phyloP scores from a whole-genome alignment of 2,329 filamentous ascomycete genomes.

The Rhytidhysteron rufulum region DNA sequence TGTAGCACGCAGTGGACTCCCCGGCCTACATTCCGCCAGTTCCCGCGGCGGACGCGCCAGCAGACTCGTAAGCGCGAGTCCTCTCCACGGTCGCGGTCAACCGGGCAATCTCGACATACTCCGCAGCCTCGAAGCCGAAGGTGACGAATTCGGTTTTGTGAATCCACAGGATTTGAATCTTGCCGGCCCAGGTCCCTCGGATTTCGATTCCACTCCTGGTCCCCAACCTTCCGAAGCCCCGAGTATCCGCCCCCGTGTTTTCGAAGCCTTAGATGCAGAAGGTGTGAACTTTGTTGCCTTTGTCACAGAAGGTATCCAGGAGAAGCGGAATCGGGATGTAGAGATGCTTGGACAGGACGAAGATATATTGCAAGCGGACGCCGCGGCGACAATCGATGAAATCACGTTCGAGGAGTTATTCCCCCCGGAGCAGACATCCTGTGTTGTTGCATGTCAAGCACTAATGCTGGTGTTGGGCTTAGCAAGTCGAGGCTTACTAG shows the following conservation, averaged over 20 bases:
- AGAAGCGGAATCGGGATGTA: slow-evolving; percentile 20
- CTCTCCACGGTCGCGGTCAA: slow-evolving; percentile 52
- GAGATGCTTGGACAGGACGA: slow-evolving; percentile 9
- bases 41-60: slow-evolving; percentile 42
- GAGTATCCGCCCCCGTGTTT: slow-evolving; percentile 44
- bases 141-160: slow-evolving; percentile 19
- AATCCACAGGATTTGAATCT: slow-evolving; percentile 18
- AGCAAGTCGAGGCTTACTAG: slow-evolving; percentile 58
- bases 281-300: slow-evolving; percentile 62
- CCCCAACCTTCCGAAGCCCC: slow-evolving; percentile 7
- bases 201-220: slow-evolving; percentile 6
- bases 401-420: slow-evolving; percentile 69
- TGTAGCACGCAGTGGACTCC: slow-evolving; percentile 37
- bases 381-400: slow-evolving; percentile 25
- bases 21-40: slow-evolving; percentile 33
- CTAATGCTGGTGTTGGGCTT: slow-evolving; percentile 38
- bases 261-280: slow-evolving; percentile 54
- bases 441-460: slow-evolving; percentile 59
- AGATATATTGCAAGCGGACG: slow-evolving; percentile 24
- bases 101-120: slow-evolving; percentile 23
- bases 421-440: slow-evolving; percentile 51
- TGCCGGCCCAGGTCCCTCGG: slow-evolving; percentile 16
- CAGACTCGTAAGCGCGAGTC: slow-evolving; percentile 57
- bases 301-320: slow-evolving; percentile 46
- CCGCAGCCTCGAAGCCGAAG: slow-evolving; percentile 24